Conservation (phyloP, 352 stramenopile species). For the Globisporangium carolinianum region DNA sequence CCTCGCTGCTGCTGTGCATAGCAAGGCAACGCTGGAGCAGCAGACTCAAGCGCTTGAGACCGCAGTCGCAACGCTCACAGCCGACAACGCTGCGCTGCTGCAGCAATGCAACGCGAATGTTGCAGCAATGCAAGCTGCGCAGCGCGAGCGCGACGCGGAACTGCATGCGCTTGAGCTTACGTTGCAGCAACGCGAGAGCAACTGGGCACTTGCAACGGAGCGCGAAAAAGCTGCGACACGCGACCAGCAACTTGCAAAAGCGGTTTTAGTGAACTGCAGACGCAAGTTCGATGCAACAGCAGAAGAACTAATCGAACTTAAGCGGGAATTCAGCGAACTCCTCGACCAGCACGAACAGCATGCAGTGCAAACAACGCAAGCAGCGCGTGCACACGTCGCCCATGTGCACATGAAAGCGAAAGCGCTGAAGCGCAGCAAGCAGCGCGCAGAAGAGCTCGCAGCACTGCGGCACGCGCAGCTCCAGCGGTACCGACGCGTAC, state of each 20-base stretch:
- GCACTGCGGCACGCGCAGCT: slow-evolving; percentile 42
- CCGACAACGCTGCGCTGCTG: no score
- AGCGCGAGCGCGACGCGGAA: slow-evolving; percentile 22
- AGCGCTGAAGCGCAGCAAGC: slow-evolving; percentile 32
- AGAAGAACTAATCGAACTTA: slow-evolving; percentile 45
- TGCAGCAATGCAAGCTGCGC: slow-evolving; percentile 16
- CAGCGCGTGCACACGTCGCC: slow-evolving; percentile 29
- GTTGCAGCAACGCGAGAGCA: slow-evolving; percentile 34
- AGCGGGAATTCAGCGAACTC: slow-evolving; percentile 59
- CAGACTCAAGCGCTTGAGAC: slow-evolving; percentile 33
- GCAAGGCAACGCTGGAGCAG: slow-evolving; percentile 11
- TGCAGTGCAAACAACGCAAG: slow-evolving; percentile 30
- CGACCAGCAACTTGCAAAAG: slow-evolving; percentile 36
- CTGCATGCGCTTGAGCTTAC: slow-evolving; percentile 26
- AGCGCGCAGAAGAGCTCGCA: slow-evolving; percentile 46
- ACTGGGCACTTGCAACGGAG: slow-evolving; percentile 34
- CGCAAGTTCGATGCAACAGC: slow-evolving; percentile 28
- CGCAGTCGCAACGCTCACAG: slow-evolving; percentile 17
- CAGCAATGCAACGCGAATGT: no score
- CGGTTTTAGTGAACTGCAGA: slow-evolving; percentile 23
- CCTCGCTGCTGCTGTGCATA: neutral
- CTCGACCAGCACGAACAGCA: slow-evolving; percentile 41
- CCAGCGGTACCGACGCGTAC: slow-evolving; percentile 53
- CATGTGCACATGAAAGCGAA: slow-evolving; percentile 22
- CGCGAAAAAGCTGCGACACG: slow-evolving; percentile 34